Evolutionary conservation across 2,329 filamentous ascomycete genomes (phyloP).

Genomic region (Aspergillus pseudoterreus): DNA sequence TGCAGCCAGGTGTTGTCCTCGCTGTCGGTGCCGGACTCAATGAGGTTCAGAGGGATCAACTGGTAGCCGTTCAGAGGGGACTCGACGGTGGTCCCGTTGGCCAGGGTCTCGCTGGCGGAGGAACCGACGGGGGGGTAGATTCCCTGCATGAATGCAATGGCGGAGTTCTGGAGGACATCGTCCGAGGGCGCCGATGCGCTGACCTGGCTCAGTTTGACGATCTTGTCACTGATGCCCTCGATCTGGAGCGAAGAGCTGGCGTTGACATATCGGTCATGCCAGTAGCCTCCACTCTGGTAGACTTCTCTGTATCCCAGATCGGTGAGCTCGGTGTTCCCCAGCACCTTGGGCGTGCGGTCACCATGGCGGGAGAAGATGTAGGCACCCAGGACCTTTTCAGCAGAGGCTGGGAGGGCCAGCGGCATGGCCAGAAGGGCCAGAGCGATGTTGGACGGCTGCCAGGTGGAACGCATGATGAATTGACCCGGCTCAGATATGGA

Average conservation of each 20-base stretch:
- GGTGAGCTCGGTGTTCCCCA: slow-evolving; percentile 69
- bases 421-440: slow-evolving; percentile 24
- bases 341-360: slow-evolving; percentile 76
- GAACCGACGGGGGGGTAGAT: slow-evolving; percentile 74
- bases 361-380: slow-evolving; percentile 90
- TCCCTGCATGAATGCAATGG: slow-evolving; percentile 75
- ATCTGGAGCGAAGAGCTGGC: slow-evolving; percentile 59
- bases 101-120: slow-evolving; percentile 58
- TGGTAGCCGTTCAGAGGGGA: slow-evolving; percentile 78
- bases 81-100: slow-evolving; percentile 64
- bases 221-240: slow-evolving; percentile 60
- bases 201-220: slow-evolving; percentile 68
- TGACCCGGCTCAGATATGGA: not conserved
- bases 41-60: slow-evolving; percentile 68
- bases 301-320: slow-evolving; percentile 75
- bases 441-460: slow-evolving; percentile 20
- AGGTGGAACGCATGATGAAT: slow-evolving; percentile 24
- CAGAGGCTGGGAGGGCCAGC: slow-evolving; percentile 24
- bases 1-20: slow-evolving; percentile 59
- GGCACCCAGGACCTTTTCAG: slow-evolving; percentile 72
- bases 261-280: slow-evolving; percentile 70
- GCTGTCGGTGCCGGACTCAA: slow-evolving; percentile 57
- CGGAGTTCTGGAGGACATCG: slow-evolving; percentile 75
- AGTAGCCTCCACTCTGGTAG: slow-evolving; percentile 69
- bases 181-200: slow-evolving; percentile 69